Percentiles rank a stretch among this genome's conserved stretches.
These are phyloP conservation scores for Erysiphe pulchra DNA, from an alignment of 2,329 filamentous ascomycete genomes.

Conservation along the genomic window DNA sequence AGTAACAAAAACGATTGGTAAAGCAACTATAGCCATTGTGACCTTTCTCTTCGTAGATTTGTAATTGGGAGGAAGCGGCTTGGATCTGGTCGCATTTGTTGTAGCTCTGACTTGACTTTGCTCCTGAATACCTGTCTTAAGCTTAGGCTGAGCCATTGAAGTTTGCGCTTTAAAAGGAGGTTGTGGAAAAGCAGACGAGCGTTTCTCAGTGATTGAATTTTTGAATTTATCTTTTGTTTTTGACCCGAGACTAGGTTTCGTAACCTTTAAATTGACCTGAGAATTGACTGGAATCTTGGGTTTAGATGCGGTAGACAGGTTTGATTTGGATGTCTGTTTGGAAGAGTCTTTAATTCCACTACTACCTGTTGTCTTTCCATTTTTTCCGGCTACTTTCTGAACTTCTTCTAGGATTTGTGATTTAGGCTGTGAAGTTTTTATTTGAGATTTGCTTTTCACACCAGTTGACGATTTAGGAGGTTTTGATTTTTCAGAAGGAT, in stretches of 20 bases:
- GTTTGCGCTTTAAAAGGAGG: too few relatives aligned
- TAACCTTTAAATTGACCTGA: too few relatives aligned
- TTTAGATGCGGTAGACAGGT: too few relatives aligned
- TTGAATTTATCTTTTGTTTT: too few relatives aligned
- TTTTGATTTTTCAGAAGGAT: neutral
- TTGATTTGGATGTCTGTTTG: too few relatives aligned
- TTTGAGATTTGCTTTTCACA: neutral
- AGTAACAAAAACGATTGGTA: constrained; percentile 1
- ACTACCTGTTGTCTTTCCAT: neutral
- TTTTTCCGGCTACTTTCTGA: neutral
- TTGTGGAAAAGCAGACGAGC: too few relatives aligned
- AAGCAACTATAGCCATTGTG: constrained; percentile 1
- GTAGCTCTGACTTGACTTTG: neutral
- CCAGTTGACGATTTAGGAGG: neutral
- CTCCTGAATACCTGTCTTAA: neutral
- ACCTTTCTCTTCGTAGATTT: neutral
- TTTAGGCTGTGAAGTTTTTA: neutral
- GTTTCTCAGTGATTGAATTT: too few relatives aligned
- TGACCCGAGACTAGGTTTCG: too few relatives aligned
- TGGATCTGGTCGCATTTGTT: neutral
- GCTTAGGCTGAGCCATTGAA: neutral
- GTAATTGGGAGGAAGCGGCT: neutral
- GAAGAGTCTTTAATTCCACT: too few relatives aligned
- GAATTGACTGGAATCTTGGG: too few relatives aligned
- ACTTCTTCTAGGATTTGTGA: neutral